Evolutionary conservation across 2,329 filamentous ascomycete species (phyloP), one percentile per base, ranked within the genome.

Genomic region (Xylaria hypoxylon): DNA sequence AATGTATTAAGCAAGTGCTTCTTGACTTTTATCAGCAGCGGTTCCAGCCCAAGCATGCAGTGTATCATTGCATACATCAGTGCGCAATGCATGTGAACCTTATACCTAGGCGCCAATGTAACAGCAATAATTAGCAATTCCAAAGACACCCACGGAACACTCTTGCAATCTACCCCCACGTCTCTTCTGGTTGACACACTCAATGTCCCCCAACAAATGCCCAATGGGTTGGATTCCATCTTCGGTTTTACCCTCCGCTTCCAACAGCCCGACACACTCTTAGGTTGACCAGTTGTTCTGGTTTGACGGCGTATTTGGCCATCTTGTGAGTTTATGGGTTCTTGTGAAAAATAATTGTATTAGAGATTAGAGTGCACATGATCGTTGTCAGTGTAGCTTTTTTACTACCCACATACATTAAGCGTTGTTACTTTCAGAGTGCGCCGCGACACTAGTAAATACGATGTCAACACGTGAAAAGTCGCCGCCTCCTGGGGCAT

Each of bases 391-490:
- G 45, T 28, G 13, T 50, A 15, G 5, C 11, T n/a, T 4, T 19
- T 13, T 15, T 28, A n/a, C 13, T n/a, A 31, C 31, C 11, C n/a
- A 26, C 5, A 17, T n/a, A 5, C 35, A 3, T 31, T 31, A 10
- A 31, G 13, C 15, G 3, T 8, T 7, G n/a, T 5, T 13, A 22
- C 42, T 44, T 22, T 44, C 10, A 10, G 7, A 22, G 24, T 22
- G 17, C 45, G 22, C 10, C 10, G 45, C 24, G 22, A 26, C 22
- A 26, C 24, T 38, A 15, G 24, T 26, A n/a, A 15, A n/a, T n/a
- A 50, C 24, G 15, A 50, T 50, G 45, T 50, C 45, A 15, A 31
- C 24, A 19, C 45, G 24, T 28, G 24, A 50, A 11, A 50, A 50
- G 28, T 50, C 24, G 8, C 45, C 24, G 45, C 45, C 45, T 50